A percentile compares a stretch with the other conserved stretches of the same genome.
These are phyloP conservation scores for Naganishia cerealis DNA, from an alignment of 1,284 basidiomycete genomes.

Conservation along the genomic window DNA sequence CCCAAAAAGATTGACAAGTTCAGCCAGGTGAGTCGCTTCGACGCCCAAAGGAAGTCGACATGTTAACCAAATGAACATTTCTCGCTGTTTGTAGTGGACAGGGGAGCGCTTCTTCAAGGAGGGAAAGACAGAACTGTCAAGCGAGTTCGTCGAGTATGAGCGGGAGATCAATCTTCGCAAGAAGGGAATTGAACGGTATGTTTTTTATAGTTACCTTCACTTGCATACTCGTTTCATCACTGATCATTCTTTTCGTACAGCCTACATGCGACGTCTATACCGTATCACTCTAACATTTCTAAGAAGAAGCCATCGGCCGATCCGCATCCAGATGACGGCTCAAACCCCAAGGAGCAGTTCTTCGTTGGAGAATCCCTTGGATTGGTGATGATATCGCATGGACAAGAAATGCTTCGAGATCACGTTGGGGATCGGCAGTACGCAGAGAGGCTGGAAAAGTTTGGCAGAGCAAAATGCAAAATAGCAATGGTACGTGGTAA, in stretches of 20 bases:
- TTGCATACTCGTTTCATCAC: slow-evolving; percentile 9
- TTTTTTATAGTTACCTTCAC: slow-evolving; percentile 11
- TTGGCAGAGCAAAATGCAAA: slow-evolving; percentile 78
- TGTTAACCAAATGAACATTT: slow-evolving; percentile 20
- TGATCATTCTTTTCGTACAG: slow-evolving; percentile 35
- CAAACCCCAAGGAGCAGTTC: slow-evolving; percentile 49
- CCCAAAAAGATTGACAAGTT: slow-evolving; percentile 65
- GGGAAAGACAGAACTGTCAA: slow-evolving; percentile 63
- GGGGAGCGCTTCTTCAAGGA: slow-evolving; percentile 70
- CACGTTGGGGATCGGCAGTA: slow-evolving; percentile 41
- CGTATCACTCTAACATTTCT: slow-evolving; percentile 48
- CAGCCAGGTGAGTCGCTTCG: slow-evolving; percentile 58
- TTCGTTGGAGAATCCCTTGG: slow-evolving; percentile 74
- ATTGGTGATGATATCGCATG: slow-evolving; percentile 78
- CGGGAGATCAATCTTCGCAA: slow-evolving; percentile 68
- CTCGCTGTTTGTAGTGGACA: slow-evolving; percentile 61
- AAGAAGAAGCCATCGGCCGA: slow-evolving; percentile 51
- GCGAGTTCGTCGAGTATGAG: slow-evolving; percentile 68
- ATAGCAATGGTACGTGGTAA: slow-evolving; percentile 62
- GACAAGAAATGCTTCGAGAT: slow-evolving; percentile 71
- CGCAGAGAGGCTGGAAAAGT: slow-evolving; percentile 69
- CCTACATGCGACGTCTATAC: slow-evolving; percentile 50
- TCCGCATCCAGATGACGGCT: slow-evolving; percentile 46
- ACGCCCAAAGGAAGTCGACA: slow-evolving; percentile 45
- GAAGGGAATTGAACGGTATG: slow-evolving; percentile 65